Conservation (phyloP, 2,329 filamentous ascomycete species). For the Alternaria atra region DNA sequence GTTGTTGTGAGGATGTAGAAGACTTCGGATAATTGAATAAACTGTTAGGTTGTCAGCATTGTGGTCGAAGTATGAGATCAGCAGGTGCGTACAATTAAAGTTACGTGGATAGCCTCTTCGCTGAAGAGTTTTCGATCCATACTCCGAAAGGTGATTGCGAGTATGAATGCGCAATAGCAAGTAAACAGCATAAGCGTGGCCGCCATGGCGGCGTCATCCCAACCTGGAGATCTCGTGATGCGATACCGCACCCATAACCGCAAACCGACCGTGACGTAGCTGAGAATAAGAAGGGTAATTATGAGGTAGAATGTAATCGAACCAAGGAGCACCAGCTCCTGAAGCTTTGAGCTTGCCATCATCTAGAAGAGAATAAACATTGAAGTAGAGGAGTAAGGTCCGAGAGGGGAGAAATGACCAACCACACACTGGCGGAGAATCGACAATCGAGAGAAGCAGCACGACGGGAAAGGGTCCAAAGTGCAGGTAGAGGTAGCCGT, state of each 20-base stretch:
- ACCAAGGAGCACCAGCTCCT: constrained; percentile 33
- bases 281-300: constrained; percentile 39
- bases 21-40: constrained; percentile 53
- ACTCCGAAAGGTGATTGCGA: constrained; percentile 29
- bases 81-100: constrained; percentile 29
- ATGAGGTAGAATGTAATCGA: constrained; percentile 29
- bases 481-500: constrained; percentile 12
- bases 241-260: constrained; percentile 45
- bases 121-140: constrained; percentile 21
- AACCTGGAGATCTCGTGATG: constrained; percentile 46
- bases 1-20: constrained; percentile 63
- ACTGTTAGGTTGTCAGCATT: constrained; percentile 25
- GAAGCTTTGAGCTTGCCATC: constrained; percentile 15
- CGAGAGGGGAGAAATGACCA: not conserved
- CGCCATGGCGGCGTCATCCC: constrained; percentile 47
- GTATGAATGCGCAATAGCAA: constrained; percentile 27
- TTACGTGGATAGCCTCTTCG: constrained; percentile 21
- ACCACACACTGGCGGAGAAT: constrained; percentile 18
- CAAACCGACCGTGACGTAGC: constrained; percentile 41
- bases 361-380: constrained; percentile 7
- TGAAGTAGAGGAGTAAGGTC: not conserved
- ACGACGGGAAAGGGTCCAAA: not conserved
- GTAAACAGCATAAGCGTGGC: constrained; percentile 40
- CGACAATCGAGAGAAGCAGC: constrained; percentile 8
- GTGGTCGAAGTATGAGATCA: too few species aligned